Percentiles rank a stretch among this genome's conserved stretches.
Conservation (phyloP, 1,284 basidiomycete species). For the Ceratobasidium sp. region DNA sequence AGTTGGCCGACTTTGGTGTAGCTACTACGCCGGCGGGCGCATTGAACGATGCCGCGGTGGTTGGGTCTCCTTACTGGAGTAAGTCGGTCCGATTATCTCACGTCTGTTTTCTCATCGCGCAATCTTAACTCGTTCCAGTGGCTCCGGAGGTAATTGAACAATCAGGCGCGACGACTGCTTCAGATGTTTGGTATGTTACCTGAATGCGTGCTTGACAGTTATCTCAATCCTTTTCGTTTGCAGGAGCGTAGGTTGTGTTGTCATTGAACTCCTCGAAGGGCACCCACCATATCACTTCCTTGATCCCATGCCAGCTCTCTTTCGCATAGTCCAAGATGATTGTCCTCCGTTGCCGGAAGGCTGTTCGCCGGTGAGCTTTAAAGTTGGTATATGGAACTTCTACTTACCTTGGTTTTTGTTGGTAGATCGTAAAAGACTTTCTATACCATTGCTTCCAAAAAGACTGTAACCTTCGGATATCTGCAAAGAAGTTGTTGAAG, state of each 20-base stretch:
- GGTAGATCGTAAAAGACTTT: slow-evolving; percentile 93
- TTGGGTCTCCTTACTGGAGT: slow-evolving; percentile 98
- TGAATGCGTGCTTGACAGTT: not conserved
- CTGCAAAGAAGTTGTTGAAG: slow-evolving; percentile 90
- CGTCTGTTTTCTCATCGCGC: slow-evolving; percentile 51
- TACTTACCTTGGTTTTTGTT: not conserved
- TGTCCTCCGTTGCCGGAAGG: slow-evolving; percentile 96
- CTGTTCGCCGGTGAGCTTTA: slow-evolving; percentile 72
- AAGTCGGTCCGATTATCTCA: slow-evolving; percentile 56
- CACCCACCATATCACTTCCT: slow-evolving; percentile 96
- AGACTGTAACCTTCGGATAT: slow-evolving; percentile 92
- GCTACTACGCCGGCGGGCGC: slow-evolving; percentile 79
- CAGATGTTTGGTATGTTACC: slow-evolving; percentile 87
- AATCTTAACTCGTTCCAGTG: slow-evolving; percentile 66
- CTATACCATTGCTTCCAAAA: slow-evolving; percentile 98
- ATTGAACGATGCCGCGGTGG: slow-evolving; percentile 86
- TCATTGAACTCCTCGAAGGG: slow-evolving; percentile 95
- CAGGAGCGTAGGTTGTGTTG: slow-evolving; percentile 94
- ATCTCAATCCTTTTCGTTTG: slow-evolving; percentile 29
- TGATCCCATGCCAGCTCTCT: slow-evolving; percentile 97
- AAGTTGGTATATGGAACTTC: not conserved
- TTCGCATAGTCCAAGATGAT: slow-evolving; percentile 98
- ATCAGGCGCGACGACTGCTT: slow-evolving; percentile 94
- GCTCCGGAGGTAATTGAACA: slow-evolving; percentile 98
- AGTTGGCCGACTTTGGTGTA: slow-evolving; percentile 95